Evolutionary conservation across 2,329 filamentous ascomycete species (phyloP).

Genomic region (Penicillium sp.): DNA sequence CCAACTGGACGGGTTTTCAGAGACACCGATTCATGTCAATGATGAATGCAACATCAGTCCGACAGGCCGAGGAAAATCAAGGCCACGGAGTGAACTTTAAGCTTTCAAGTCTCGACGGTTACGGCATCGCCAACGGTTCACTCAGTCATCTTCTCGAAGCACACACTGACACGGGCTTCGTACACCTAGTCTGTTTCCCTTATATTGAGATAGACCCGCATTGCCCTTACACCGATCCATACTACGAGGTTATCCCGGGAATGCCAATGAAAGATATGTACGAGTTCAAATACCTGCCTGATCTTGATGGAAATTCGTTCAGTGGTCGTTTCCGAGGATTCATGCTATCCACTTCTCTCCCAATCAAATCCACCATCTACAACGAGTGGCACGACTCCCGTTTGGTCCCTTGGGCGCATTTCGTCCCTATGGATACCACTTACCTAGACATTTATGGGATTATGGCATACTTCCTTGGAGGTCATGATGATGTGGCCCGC

Average conservation of each 20-base stretch:
- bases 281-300: slow-evolving; percentile 62
- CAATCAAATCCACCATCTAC: no score
- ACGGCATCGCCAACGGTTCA: no score
- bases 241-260: no score
- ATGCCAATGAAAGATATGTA: slow-evolving; percentile 32
- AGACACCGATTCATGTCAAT: slow-evolving; percentile 70
- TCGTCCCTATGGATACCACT: slow-evolving; percentile 71
- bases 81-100: slow-evolving; percentile 30
- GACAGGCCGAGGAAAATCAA: slow-evolving; percentile 43
- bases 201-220: no score
- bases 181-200: no score
- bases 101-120: slow-evolving; percentile 22
- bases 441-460: slow-evolving; percentile 68
- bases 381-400: no score
- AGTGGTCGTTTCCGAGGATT: slow-evolving; percentile 66
- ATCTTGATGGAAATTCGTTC: slow-evolving; percentile 71
- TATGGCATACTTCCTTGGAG: slow-evolving; percentile 53
- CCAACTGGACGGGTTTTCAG: slow-evolving; percentile 68
- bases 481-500: no score
- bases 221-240: no score
- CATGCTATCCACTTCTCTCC: slow-evolving; percentile 55
- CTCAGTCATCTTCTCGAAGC: no score
- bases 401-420: slow-evolving; percentile 67
- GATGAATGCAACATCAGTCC: slow-evolving; percentile 61
- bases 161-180: no score